These are phyloP conservation scores for Peronospora tabacina DNA, from an alignment of 352 stramenopile genomes.

Conservation along the genomic window DNA sequence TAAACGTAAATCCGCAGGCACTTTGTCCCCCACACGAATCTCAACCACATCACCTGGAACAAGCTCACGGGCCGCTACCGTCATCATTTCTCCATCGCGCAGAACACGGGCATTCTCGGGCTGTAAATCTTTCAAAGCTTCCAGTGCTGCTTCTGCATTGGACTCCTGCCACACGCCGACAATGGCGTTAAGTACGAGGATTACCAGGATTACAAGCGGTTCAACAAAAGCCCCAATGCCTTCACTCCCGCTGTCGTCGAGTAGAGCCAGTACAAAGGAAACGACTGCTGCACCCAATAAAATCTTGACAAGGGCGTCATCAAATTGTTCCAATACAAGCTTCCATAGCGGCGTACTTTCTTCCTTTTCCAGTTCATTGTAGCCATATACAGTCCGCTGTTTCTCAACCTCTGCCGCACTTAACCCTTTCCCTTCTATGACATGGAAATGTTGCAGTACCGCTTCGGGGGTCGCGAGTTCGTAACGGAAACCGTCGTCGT, in stretches of 20 bases:
- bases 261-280: slow-evolving; percentile 89
- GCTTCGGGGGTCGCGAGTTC: slow-evolving; percentile 59
- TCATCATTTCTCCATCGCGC: slow-evolving; percentile 78
- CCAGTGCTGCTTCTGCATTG: slow-evolving; percentile 89
- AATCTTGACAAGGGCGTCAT: slow-evolving; percentile 98
- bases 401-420: slow-evolving; percentile 47
- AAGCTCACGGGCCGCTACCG: slow-evolving; percentile 84
- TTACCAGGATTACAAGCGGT: slow-evolving; percentile 94
- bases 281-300: slow-evolving; percentile 93
- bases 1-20: slow-evolving; percentile 94
- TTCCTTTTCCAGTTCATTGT: slow-evolving; percentile 88
- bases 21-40: slow-evolving; percentile 94
- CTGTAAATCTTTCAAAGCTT: slow-evolving; percentile 95
- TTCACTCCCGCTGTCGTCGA: slow-evolving; percentile 65
- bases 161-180: slow-evolving; percentile 95
- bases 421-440: slow-evolving; percentile 54
- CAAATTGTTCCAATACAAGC: slow-evolving; percentile 97
- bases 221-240: slow-evolving; percentile 92
- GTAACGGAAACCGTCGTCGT: slow-evolving; percentile 20
- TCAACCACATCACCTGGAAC: slow-evolving; percentile 97
- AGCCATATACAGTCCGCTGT: slow-evolving; percentile 53
- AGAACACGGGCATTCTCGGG: slow-evolving; percentile 86
- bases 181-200: slow-evolving; percentile 94
- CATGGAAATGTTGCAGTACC: slow-evolving; percentile 73
- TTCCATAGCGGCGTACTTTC: slow-evolving; percentile 86